Evolutionary conservation across 768 basidiomycete species (phyloP), one percentile per base, ranked within the genome.

Genomic region (Trametes villosa): DNA sequence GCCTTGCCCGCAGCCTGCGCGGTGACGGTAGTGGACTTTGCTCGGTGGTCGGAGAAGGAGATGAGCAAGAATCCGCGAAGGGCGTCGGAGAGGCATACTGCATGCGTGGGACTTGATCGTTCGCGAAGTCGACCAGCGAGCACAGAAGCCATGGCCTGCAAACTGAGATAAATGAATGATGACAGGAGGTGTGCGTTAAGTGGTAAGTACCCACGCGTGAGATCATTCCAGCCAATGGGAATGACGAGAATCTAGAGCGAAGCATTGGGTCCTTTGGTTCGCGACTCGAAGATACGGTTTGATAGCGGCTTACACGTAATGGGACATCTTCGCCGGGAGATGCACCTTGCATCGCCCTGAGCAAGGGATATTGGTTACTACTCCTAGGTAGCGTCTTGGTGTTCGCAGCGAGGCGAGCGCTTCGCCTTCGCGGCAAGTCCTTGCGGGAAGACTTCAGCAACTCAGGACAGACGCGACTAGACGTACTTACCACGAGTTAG

Each of bases 241-340:
- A 34, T 5, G 11, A 11, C 46, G 26, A 30, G 61, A 63, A 48
- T 46, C n/a, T n/a, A 11, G 24, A 26, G 44, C 22, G n/a, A 45
- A 22, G 48, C 31, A 50, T 41, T 45, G 30, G 42, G 53, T 20
- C 18, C 40, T 49, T 63, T 53, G 34, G 61, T 58, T 54, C 60
- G 44, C 49, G 27, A 24, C 34, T 48, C n/a, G 59, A 53, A 52
- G 54, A 57, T 36, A 62, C 33, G 38, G 40, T 41, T 42, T 58
- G 61, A 63, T 63, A 54, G 46, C 52, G 38, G 20, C 31, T 27
- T 27, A 57, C 50, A 63, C 61, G 61, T 63, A 63, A 63, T 58
- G n/a, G 33, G 46, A 20, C n/a, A 9, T 24, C 33, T 57, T 48
- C 55, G 15, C 36, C n/a, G 34, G 26, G 26, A 51, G 55, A 45